Conservation (phyloP, 805 yeast genomes). For the Lipomyces chichibuensis region DNA sequence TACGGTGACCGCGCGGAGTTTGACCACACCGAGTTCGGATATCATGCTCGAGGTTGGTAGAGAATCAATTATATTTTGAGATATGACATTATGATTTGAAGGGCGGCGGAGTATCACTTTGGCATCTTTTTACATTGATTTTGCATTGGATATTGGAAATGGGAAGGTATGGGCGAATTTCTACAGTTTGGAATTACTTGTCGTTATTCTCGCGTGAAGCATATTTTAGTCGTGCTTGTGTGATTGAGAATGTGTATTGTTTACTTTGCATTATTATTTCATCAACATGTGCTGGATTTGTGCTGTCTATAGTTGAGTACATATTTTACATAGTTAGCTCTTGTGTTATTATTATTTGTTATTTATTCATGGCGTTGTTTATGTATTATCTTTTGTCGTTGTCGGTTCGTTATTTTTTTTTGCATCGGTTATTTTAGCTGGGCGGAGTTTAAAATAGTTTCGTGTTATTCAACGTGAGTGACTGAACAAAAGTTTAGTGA, state of each 20-base stretch:
- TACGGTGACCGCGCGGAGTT: slow-evolving; percentile 7
- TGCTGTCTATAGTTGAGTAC: neutral
- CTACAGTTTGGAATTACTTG: neutral
- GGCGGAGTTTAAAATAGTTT: slow-evolving; percentile 8
- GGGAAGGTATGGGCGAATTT: neutral
- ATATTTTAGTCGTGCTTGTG: too few relatives aligned
- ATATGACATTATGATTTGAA: neutral
- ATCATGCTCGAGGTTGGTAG: slow-evolving; percentile 39
- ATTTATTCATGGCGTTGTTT: slow-evolving; percentile 1
- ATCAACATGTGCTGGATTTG: neutral
- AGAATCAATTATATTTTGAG: neutral
- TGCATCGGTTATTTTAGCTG: slow-evolving; percentile 5
- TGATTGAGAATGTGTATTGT: too few relatives aligned
- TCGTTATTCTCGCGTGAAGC: neutral
- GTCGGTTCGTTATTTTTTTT: slow-evolving; percentile 10
- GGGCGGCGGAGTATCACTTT: neutral
- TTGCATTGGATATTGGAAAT: slow-evolving; percentile 1
- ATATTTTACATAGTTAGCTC: neutral
- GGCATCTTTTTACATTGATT: slow-evolving; percentile 6
- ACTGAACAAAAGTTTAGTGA: neutral
- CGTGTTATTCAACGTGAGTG: neutral
- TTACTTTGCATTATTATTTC: neutral
- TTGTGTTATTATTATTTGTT: neutral
- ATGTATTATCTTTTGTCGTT: neutral
- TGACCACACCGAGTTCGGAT: slow-evolving; percentile 34